Percentiles rank a stretch among this genome's conserved stretches.
These are phyloP conservation scores for Penicillium sp. DNA, from an alignment of 2,329 filamentous ascomycete genomes.

Conservation along the genomic window DNA sequence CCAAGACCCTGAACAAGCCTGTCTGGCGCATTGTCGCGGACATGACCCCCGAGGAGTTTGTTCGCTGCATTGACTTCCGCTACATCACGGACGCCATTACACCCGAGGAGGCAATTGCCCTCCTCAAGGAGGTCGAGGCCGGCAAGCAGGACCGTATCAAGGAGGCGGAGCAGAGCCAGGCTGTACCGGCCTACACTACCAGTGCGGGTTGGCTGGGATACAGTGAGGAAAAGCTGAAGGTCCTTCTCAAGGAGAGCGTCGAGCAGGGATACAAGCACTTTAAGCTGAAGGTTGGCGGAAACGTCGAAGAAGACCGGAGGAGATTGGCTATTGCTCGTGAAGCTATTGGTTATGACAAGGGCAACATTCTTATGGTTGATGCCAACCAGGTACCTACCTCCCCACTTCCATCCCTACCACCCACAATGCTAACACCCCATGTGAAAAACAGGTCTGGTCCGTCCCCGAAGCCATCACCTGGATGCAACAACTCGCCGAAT, in stretches of 20 bases:
- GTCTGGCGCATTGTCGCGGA: constrained; percentile 85
- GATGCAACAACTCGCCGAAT: constrained; percentile 72
- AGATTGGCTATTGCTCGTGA: constrained; percentile 66
- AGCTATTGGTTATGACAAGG: constrained; percentile 71
- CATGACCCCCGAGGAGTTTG: constrained; percentile 80
- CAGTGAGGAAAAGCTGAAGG: constrained; percentile 75
- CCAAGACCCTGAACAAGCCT: constrained; percentile 73
- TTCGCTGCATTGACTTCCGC: constrained; percentile 81
- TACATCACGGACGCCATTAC: constrained; percentile 93
- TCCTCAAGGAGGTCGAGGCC: constrained; percentile 57
- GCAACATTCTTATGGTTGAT: constrained; percentile 83
- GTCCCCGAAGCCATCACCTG: constrained; percentile 81
- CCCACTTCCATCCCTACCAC: too few relatives aligned
- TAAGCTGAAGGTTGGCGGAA: constrained; percentile 79
- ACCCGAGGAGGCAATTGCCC: constrained; percentile 65
- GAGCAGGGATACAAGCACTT: constrained; percentile 72
- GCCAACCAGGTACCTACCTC: constrained; percentile 61
- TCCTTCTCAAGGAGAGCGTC: constrained; percentile 63
- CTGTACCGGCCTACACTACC: constrained; percentile 85
- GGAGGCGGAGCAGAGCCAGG: constrained; percentile 63
- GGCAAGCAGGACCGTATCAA: constrained; percentile 63
- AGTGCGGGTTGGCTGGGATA: constrained; percentile 89
- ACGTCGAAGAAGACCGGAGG: constrained; percentile 61
- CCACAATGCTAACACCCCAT: too few relatives aligned
- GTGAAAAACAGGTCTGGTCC: constrained; percentile 63